Base-by-base conservation (phyloP, 495 filamentous ascomycete species). In the Neurospora sp. region DNA sequence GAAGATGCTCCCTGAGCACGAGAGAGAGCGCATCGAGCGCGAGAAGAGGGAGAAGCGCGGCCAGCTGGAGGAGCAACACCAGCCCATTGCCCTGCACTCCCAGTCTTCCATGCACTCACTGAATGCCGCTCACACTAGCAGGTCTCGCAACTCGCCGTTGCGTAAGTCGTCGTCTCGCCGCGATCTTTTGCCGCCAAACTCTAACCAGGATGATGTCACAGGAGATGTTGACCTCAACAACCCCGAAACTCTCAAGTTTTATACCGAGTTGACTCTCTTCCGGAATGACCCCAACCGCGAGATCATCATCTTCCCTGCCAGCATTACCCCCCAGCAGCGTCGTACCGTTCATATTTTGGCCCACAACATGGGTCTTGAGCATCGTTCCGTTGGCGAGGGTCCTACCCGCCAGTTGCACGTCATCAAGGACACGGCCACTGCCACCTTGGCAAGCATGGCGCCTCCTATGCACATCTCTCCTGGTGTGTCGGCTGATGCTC, bases 11-110 rank as follows among this genome's bases (percentile, higher is more conserved):
- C 96, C 96, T 12, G 85, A 94, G 68, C 92, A 94, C 71, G 96
- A 99, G 80, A 89, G 96, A 69, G 96, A 99, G 80, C 89, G 96
- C 27, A 99, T 99, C 74, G 96, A 99, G 79, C 87, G 96, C 38
- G 96, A 98, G 83, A 99, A 99, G 88, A 88, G 96, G 59, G 96
- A 98, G 84, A 92, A 96, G 78, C 91, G 96, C 74, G 96, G 96
- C 65, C 96, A 99, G 81, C 85, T 99, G 48, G 94, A 98, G 81
- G 96, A 98, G 83, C 96, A 99, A 82, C 96, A 99, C 81, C 88
- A 94, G 38, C 82, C 84, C 20, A 82, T 85, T 37, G 77, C 85
- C 69, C 87, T 97, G 53, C 93, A 96, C 72, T 90, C 89, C 31
- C 93, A 97, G 78, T 89, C 89, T 53, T 97, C 94, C 61, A 90